A percentile compares a stretch with the other conserved stretches of the same genome.
These are phyloP conservation scores for Kuraishia floccosa DNA, from an alignment of 805 yeast species.

Conservation along the genomic window DNA sequence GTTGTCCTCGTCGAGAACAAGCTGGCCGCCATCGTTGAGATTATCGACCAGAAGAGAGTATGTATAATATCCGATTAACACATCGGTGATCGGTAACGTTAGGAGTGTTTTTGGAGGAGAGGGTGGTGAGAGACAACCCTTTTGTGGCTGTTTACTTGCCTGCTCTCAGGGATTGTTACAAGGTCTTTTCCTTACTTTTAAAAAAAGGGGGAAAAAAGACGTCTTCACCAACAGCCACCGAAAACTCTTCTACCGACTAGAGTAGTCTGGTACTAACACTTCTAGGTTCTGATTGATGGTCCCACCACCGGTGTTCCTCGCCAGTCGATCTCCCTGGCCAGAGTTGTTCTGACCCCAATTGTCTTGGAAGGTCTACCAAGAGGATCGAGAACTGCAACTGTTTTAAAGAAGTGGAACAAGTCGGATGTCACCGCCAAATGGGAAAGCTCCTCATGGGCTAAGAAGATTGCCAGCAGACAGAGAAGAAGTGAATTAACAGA, in stretches of 20 bases:
- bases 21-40: conserved; percentile 96
- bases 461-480: conserved; percentile 92
- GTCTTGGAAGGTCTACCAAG: conserved; percentile 82
- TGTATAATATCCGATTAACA: conserved; percentile 26
- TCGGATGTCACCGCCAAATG: conserved; percentile 83
- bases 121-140: no score
- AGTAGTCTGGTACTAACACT: no score
- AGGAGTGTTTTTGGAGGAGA: no score
- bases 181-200: no score
- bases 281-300: conserved; percentile 87
- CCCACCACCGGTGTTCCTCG: conserved; percentile 92
- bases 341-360: conserved; percentile 87
- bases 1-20: conserved; percentile 87
- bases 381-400: conserved; percentile 82
- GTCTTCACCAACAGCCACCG: no score
- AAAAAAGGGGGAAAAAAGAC: no score
- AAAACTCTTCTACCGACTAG: no score
- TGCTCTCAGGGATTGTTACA: no score
- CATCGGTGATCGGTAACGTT: no score
- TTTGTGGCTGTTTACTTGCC: no score
- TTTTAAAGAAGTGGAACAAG: conserved; percentile 89
- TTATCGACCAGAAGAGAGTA: conserved; percentile 98
- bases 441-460: conserved; percentile 94
- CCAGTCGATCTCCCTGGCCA: conserved; percentile 82
- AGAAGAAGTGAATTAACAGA: conserved; percentile 90